Evolutionary conservation across 495 filamentous ascomycete genomes (phyloP).

Genomic region (Bathelium albidoporum): DNA sequence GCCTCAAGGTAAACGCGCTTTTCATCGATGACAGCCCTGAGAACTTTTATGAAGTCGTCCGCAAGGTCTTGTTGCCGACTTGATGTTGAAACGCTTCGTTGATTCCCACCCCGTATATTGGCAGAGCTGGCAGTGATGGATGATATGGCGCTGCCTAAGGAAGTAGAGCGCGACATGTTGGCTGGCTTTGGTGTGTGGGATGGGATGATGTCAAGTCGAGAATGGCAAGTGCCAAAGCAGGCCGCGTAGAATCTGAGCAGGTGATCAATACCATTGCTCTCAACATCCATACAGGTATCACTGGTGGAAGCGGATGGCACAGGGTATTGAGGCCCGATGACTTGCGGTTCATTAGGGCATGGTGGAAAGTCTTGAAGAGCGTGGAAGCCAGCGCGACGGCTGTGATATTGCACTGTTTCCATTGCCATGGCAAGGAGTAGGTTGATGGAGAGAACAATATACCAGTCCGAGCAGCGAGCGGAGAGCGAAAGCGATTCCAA

Average conservation of each 20-base stretch:
- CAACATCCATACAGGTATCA: background rate
- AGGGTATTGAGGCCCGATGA: background rate
- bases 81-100: background rate
- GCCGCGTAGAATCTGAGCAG: conserved; percentile 1
- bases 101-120: background rate
- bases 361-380: background rate
- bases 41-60: background rate
- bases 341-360: background rate
- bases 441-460: background rate
- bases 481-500: background rate
- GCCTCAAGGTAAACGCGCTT: background rate
- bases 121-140: background rate
- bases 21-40: background rate
- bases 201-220: background rate
- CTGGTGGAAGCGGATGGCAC: background rate
- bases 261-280: background rate
- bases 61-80: background rate
- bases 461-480: conserved; percentile 1
- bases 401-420: background rate
- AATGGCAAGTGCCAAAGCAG: background rate
- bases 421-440: background rate
- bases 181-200: background rate
- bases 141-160: background rate
- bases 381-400: background rate
- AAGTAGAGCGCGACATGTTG: background rate